Conservation (phyloP, 306 rosid species). For the Prunus davidiana region DNA sequence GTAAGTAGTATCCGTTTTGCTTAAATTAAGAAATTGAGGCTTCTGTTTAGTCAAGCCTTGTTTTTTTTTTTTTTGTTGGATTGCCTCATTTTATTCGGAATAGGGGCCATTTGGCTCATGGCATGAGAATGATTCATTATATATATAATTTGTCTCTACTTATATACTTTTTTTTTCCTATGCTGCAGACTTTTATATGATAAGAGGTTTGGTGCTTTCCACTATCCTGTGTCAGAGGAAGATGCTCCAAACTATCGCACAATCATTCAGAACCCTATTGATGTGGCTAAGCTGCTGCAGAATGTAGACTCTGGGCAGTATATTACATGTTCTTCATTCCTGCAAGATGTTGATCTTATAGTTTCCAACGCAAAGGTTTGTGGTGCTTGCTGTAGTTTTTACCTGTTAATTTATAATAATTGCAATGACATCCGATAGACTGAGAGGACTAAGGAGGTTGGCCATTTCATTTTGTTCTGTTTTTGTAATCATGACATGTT, state of each 20-base stretch:
- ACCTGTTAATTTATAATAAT: not conserved
- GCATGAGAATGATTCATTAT: not conserved
- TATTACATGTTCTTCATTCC: conserved; percentile 64
- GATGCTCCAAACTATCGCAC: conserved; percentile 96
- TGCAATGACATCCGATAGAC: not conserved
- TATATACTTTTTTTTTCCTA: conserved; percentile 5
- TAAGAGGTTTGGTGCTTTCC: conserved; percentile 89
- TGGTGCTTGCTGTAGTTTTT: conserved; percentile 13
- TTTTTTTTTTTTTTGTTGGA: not conserved
- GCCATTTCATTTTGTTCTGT: not conserved
- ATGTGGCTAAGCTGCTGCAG: conserved; percentile 78
- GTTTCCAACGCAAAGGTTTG: conserved; percentile 91
- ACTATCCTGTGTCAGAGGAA: conserved; percentile 89
- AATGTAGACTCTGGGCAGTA: conserved; percentile 89
- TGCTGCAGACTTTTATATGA: conserved; percentile 82
- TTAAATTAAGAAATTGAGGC: not conserved
- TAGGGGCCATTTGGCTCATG: not conserved
- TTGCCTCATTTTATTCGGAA: not conserved
- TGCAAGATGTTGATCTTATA: conserved; percentile 85
- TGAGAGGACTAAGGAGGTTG: not conserved
- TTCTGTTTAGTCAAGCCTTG: not conserved
- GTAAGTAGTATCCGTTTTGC: not conserved
- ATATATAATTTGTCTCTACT: not conserved
- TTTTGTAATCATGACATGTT: not conserved
- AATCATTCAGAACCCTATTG: conserved; percentile 92